Conservation (phyloP, 495 filamentous ascomycete species). For the Hamigera avellanea region DNA sequence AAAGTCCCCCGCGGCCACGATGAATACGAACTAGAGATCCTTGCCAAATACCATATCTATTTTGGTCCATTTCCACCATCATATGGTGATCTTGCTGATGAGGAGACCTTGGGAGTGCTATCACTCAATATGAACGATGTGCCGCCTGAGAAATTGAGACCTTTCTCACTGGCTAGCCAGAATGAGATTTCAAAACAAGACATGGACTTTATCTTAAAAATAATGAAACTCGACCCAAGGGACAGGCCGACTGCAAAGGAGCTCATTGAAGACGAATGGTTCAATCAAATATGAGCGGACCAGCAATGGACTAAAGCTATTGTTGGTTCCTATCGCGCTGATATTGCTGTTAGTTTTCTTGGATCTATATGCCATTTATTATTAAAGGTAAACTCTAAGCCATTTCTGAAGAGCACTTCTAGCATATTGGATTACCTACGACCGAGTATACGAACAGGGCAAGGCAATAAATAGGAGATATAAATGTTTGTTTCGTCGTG, state of each 20-base stretch:
- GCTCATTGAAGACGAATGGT: slow-evolving; percentile 10
- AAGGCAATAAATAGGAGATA: too few species aligned
- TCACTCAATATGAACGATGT: slow-evolving; percentile 7
- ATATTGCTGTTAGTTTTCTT: too few species aligned
- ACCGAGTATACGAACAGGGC: too few species aligned
- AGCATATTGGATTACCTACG: too few species aligned
- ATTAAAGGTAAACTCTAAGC: too few species aligned
- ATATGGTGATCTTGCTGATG: slow-evolving; percentile 16
- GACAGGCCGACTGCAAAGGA: slow-evolving; percentile 9
- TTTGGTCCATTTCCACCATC: slow-evolving; percentile 32
- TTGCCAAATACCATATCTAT: slow-evolving; percentile 7
- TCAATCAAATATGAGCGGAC: neutral
- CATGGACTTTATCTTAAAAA: slow-evolving; percentile 8
- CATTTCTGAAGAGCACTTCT: too few species aligned
- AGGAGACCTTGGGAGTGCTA: slow-evolving; percentile 5
- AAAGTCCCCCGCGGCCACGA: slow-evolving; percentile 22
- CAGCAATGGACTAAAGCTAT: too few species aligned
- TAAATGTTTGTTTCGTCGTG: too few species aligned
- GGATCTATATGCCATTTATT: too few species aligned
- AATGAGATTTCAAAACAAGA: slow-evolving; percentile 8
- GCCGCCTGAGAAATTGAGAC: slow-evolving; percentile 6
- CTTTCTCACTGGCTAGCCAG: slow-evolving; percentile 4
- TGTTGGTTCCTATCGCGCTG: too few species aligned
- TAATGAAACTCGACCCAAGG: slow-evolving; percentile 12
- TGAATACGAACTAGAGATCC: slow-evolving; percentile 26